phyloP scores from a whole-genome alignment of 495 filamentous ascomycete species.

The Lasiosphaeriaceae sp. region DNA sequence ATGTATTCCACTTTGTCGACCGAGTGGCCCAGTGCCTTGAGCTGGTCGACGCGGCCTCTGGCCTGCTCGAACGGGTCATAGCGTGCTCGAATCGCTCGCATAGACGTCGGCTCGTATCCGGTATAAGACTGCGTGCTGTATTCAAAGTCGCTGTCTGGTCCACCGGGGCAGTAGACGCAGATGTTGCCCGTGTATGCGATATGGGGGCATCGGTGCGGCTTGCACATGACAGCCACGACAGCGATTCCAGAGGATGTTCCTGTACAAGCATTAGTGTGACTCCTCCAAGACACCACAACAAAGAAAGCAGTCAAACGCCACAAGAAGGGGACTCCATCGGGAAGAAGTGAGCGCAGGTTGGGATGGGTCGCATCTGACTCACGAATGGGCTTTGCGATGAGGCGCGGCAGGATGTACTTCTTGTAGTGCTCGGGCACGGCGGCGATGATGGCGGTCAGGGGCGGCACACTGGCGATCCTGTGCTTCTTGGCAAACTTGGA shows the following conservation, averaged over 20 bases:
- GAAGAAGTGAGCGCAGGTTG: not conserved
- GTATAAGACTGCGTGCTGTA: constrained; percentile 99
- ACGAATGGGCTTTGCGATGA: constrained; percentile 96
- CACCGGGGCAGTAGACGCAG: constrained; percentile 97
- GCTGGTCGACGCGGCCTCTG: constrained; percentile 90
- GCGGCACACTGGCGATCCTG: constrained; percentile 75
- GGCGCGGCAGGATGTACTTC: constrained; percentile 93
- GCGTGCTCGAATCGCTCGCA: constrained; percentile 94
- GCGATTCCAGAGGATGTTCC: constrained; percentile 89
- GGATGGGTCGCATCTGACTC: constrained; percentile 26
- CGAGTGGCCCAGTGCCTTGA: constrained; percentile 89
- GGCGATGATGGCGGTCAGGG: constrained; percentile 93
- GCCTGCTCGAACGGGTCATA: constrained; percentile 99
- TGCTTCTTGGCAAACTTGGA: constrained; percentile 90
- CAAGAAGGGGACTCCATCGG: too few relatives aligned
- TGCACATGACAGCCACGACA: constrained; percentile 99
- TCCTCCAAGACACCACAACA: too few relatives aligned
- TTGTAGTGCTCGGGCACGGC: constrained; percentile 98
- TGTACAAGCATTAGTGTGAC: constrained; percentile 17
- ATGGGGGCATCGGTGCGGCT: constrained; percentile 94
- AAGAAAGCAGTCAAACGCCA: too few relatives aligned
- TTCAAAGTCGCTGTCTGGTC: constrained; percentile 96
- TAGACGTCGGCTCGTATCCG: constrained; percentile 95
- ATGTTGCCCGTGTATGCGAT: constrained; percentile 98
- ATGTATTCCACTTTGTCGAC: constrained; percentile 99